Conservation (phyloP, 345 rosid species). For the Ceriops decandra region DNA sequence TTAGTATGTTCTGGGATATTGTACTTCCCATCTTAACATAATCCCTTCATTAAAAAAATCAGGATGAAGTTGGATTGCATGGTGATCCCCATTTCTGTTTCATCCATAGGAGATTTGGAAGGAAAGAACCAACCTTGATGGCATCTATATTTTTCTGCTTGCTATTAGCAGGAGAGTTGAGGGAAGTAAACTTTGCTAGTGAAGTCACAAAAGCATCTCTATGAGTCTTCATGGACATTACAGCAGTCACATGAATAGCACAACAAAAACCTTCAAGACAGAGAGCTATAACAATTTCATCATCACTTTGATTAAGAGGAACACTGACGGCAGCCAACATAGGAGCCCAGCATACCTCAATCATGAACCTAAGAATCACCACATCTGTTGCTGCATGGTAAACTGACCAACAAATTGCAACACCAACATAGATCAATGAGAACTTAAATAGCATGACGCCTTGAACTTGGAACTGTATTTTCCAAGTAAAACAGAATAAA, state of each 20-base stretch:
- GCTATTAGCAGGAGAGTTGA: constrained; percentile 97
- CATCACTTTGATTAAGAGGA: constrained; percentile 96
- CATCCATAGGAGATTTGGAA: constrained; percentile 3
- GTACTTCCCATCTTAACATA: background rate
- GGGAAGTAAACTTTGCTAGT: constrained; percentile 93
- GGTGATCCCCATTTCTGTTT: background rate
- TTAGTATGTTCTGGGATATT: too few relatives aligned
- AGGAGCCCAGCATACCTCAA: constrained; percentile 99
- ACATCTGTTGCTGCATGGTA: constrained; percentile 98
- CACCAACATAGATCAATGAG: constrained; percentile 26
- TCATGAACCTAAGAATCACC: constrained; percentile 92
- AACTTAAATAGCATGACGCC: background rate
- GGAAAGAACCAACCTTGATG: constrained; percentile 59
- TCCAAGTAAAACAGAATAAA: background rate
- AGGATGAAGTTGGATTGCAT: background rate
- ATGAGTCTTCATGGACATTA: constrained; percentile 98
- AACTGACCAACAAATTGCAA: constrained; percentile 77
- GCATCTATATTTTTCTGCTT: constrained; percentile 90
- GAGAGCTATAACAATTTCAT: constrained; percentile 71
- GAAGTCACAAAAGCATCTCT: constrained; percentile 99
- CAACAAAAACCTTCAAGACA: constrained; percentile 88
- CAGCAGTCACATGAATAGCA: constrained; percentile 97
- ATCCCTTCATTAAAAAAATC: background rate
- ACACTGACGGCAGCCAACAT: constrained; percentile 99
- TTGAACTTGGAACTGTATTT: background rate